Evolutionary conservation across 2,329 filamentous ascomycete genomes (phyloP), one percentile per base, ranked within the genome.

Genomic region (Arthrobotrys musiformis): DNA sequence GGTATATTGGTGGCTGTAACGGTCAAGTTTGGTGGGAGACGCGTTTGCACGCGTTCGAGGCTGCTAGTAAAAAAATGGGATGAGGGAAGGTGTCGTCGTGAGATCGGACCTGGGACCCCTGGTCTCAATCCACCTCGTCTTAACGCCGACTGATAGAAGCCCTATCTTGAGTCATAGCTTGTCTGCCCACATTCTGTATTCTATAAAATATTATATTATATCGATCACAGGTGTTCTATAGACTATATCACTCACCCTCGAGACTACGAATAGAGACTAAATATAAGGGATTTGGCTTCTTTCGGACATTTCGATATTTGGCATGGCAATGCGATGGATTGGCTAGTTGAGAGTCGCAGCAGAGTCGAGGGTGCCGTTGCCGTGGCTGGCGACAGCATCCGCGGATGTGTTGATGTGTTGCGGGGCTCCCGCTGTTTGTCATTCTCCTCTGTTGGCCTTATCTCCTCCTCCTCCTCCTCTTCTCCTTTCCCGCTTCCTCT

Each of bases 361-460:
- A n/a, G n/a, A n/a, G n/a, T n/a, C n/a, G 37, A 26, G 15, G 11
- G 2, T 1, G 40, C n/a, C 40, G 40, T 42, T 44, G 19, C 37
- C 11, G 58, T 9, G 17, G 40, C 11, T 42, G 19, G 28, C 24
- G 60, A 33, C 44, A 22, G n/a, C 24, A 28, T 11, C n/a, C n/a
- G n/a, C n/a, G n/a, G n/a, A n/a, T 42, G 69, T 26, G 52, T 70
- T 61, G 52, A n/a, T 62, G 68, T 40, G 68, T 56, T 64, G 58
- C 19, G 24, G 56, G 19, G 4, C 17, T 11, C 2, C 15, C 63
- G 28, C 15, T 58, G 33, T 33, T 13, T n/a, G 30, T 35, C 54
- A 66, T 60, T 74, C 42, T 74, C 62, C 60, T n/a, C 48, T 15
- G 40, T 24, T 66, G 37, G 26, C 54, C 44, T 61, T 17, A 24